Percentiles rank a stretch among this genome's conserved stretches.
These are phyloP conservation scores for Boletus sp. DNA, from an alignment of 1,284 basidiomycete genomes.

Conservation along the genomic window DNA sequence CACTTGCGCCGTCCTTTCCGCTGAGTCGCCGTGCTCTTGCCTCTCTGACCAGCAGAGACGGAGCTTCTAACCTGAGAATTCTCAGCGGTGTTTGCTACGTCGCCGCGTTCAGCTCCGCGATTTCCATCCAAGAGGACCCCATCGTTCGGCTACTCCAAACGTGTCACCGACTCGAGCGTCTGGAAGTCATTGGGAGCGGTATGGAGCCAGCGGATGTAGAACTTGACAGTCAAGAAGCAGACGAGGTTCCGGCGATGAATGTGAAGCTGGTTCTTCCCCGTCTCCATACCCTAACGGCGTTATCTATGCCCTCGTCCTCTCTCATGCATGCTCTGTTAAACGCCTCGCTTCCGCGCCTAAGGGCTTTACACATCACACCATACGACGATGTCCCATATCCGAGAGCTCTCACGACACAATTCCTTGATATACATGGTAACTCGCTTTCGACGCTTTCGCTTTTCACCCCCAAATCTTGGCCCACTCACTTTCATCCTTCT, in stretches of 20 bases:
- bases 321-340: slow-evolving; percentile 58
- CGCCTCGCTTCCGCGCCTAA: slow-evolving; percentile 60
- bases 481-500: slow-evolving; percentile 57
- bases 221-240: slow-evolving; percentile 24
- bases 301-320: slow-evolving; percentile 65
- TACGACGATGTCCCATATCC: slow-evolving; percentile 63
- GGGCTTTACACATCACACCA: slow-evolving; percentile 70
- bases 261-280: slow-evolving; percentile 48
- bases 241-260: slow-evolving; percentile 17
- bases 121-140: slow-evolving; percentile 41
- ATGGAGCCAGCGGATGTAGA: slow-evolving; percentile 49
- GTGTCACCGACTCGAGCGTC: slow-evolving; percentile 58
- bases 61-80: slow-evolving; percentile 48
- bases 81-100: slow-evolving; percentile 62
- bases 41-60: slow-evolving; percentile 54
- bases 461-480: slow-evolving; percentile 70
- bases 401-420: slow-evolving; percentile 50
- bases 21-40: slow-evolving; percentile 57
- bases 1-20: slow-evolving; percentile 57
- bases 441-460: slow-evolving; percentile 62
- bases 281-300: slow-evolving; percentile 60
- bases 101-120: slow-evolving; percentile 30
- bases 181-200: slow-evolving; percentile 62
- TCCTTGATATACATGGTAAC: slow-evolving; percentile 63
- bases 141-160: slow-evolving; percentile 53